Evolutionary conservation across 345 rosid species (phyloP).

Genomic region (Lepidium africanum): DNA sequence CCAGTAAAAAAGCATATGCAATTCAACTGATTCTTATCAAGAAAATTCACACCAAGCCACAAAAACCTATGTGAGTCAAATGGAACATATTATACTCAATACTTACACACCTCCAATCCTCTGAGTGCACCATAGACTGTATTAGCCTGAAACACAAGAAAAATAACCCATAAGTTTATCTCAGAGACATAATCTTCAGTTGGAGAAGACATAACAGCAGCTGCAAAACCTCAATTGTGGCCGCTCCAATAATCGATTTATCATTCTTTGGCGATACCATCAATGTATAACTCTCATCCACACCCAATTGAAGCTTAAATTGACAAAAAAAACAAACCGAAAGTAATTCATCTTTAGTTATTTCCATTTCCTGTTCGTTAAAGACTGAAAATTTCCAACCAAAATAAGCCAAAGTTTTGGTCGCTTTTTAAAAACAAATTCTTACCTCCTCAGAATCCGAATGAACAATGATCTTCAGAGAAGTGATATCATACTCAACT

Average conservation of each 20-base stretch:
- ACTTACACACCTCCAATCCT: slow-evolving; percentile 73
- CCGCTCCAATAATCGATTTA: slow-evolving; percentile 47
- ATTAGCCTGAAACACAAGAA: slow-evolving; percentile 56
- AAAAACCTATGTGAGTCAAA: background rate
- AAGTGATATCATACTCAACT: slow-evolving; percentile 49
- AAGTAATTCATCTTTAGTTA: background rate
- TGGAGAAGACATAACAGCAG: background rate
- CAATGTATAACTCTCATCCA: slow-evolving; percentile 42
- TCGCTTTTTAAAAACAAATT: background rate
- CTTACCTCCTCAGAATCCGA: slow-evolving; percentile 57
- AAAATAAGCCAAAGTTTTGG: background rate
- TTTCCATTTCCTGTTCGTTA: background rate
- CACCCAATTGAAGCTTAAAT: slow-evolving; percentile 35
- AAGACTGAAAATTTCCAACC: background rate
- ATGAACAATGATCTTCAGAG: slow-evolving; percentile 50
- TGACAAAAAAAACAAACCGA: background rate
- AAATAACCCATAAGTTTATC: background rate
- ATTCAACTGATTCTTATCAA: background rate
- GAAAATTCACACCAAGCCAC: background rate
- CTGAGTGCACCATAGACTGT: slow-evolving; percentile 84
- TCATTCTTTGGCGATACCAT: slow-evolving; percentile 41
- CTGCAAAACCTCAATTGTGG: slow-evolving; percentile 59
- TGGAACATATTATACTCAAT: background rate
- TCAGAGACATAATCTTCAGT: background rate
- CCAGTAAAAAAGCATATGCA: background rate